Percentiles rank a stretch among this genome's conserved stretches.
phyloP scores from a whole-genome alignment of 768 basidiomycete genomes.

The Boletus fagicola region DNA sequence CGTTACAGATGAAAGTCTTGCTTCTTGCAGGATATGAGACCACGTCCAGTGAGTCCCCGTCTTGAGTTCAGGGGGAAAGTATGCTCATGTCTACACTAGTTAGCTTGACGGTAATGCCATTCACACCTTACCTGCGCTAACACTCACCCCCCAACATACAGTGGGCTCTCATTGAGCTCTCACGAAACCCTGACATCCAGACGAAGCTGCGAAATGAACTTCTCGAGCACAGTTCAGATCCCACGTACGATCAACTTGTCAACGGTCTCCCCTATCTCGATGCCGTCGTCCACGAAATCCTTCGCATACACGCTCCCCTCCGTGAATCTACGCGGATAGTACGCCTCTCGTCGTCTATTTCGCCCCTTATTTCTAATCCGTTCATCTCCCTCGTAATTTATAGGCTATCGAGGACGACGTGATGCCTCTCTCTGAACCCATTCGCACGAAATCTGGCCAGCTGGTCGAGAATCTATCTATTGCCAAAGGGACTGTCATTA shows the following conservation, averaged over 20 bases:
- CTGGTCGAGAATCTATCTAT: neutral
- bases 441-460: neutral
- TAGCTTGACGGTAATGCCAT: neutral
- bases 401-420: neutral
- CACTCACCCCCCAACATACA: neutral
- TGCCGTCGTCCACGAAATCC: neutral
- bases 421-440: neutral
- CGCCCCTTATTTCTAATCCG: neutral
- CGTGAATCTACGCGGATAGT: neutral
- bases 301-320: neutral
- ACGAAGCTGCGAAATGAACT: neutral
- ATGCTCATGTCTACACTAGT: neutral
- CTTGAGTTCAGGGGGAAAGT: neutral
- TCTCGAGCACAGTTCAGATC: neutral
- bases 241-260: neutral
- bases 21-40: neutral
- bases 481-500: neutral
- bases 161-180: neutral
- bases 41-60: neutral
- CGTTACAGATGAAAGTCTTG: neutral
- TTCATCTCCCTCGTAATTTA: neutral
- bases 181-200: neutral
- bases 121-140: neutral
- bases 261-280: neutral
- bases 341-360: neutral